phyloP scores from a whole-genome alignment of 768 basidiomycete genomes.

The Tephrocybe rancida region DNA sequence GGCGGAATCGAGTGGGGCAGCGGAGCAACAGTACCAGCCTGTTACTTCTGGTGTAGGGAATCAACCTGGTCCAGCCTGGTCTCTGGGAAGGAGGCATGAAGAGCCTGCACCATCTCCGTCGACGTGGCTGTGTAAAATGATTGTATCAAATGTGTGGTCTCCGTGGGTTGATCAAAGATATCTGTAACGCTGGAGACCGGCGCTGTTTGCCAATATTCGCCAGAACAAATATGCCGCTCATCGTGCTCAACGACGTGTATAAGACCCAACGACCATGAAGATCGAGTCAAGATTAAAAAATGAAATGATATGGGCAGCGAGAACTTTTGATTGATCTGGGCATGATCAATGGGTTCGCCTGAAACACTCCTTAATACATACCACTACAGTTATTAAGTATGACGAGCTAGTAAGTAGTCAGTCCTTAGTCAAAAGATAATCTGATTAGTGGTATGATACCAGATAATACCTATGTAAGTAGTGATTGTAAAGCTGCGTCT shows the following conservation, averaged over 20 bases:
- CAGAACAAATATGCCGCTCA: not conserved
- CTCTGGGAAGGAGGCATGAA: not conserved
- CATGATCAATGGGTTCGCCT: too few relatives aligned
- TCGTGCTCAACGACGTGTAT: not conserved
- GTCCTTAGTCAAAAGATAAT: too few relatives aligned
- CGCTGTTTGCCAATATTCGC: not conserved
- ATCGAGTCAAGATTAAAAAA: too few relatives aligned
- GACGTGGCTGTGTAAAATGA: slow-evolving; percentile 1
- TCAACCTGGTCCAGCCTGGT: not conserved
- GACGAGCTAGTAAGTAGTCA: too few relatives aligned
- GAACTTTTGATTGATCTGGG: too few relatives aligned
- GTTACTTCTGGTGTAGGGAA: not conserved
- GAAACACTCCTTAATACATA: too few relatives aligned
- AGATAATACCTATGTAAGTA: too few relatives aligned
- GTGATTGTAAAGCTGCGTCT: too few relatives aligned
- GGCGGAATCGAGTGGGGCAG: not conserved
- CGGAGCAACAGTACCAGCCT: slow-evolving; percentile 6
- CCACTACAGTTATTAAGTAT: too few relatives aligned
- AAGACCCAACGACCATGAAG: not conserved
- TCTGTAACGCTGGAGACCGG: not conserved
- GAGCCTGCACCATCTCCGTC: not conserved
- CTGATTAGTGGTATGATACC: too few relatives aligned
- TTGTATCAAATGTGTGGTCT: not conserved
- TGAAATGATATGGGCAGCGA: too few relatives aligned
- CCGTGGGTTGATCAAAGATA: not conserved